A percentile compares a stretch with the other conserved stretches of the same genome.
Conservation (phyloP, 2,329 filamentous ascomycete species). For the Aphanoascus verrucosus region DNA sequence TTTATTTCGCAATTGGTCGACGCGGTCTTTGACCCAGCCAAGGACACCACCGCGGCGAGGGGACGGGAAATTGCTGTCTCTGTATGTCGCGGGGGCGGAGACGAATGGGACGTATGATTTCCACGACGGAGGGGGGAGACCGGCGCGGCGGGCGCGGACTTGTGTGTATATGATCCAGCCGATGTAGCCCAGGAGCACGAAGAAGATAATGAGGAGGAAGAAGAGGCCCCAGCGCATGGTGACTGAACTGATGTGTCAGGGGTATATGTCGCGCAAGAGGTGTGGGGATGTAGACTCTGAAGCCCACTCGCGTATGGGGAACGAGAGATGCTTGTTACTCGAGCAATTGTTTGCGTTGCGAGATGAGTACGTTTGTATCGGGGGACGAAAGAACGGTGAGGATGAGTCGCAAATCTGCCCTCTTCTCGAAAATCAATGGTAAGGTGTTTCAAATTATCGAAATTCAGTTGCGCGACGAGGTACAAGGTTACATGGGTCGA, state of each 20-base stretch:
- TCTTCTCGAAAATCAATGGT: no score
- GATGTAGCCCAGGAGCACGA: slow-evolving; percentile 46
- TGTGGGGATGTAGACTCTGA: not conserved
- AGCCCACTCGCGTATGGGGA: no score
- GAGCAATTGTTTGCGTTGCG: no score
- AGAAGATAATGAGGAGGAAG: slow-evolving; percentile 59
- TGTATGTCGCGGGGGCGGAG: slow-evolving; percentile 39
- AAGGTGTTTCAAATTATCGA: no score
- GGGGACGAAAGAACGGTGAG: no score
- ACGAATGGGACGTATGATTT: slow-evolving; percentile 62
- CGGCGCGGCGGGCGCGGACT: slow-evolving; percentile 60
- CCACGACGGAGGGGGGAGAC: slow-evolving; percentile 57
- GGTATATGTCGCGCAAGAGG: not conserved
- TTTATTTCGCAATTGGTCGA: slow-evolving; percentile 53
- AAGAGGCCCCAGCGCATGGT: slow-evolving; percentile 51
- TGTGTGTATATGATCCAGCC: slow-evolving; percentile 64
- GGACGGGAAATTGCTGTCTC: slow-evolving; percentile 33
- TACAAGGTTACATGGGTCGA: no score
- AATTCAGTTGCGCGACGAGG: no score
- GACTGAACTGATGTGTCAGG: not conserved
- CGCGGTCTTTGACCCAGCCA: slow-evolving; percentile 62
- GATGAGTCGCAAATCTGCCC: no score
- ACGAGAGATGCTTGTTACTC: no score
- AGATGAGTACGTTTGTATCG: no score
- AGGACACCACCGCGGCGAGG: slow-evolving; percentile 52